phyloP scores from a whole-genome alignment of 1,139 yeast species.

The Chernovozyma sophiae-reginae region DNA sequence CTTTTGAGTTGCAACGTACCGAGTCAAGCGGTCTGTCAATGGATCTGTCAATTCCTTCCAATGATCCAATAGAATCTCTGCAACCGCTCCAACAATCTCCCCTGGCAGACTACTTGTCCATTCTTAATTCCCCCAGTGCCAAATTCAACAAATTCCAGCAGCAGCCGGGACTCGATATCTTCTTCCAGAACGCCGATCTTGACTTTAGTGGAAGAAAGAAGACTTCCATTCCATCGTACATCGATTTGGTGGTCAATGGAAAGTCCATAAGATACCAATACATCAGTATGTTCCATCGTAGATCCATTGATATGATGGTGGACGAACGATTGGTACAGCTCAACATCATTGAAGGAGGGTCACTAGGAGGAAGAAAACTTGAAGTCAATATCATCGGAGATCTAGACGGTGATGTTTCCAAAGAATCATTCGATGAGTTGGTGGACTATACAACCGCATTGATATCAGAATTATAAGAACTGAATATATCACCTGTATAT shows the following conservation, averaged over 20 bases:
- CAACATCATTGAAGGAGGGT: slow-evolving; percentile 53
- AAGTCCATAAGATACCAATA: slow-evolving; percentile 37
- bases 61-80: no score
- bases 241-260: slow-evolving; percentile 36
- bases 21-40: no score
- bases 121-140: slow-evolving; percentile 27
- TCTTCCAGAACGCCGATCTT: slow-evolving; percentile 34
- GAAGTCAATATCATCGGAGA: slow-evolving; percentile 48
- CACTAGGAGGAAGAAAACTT: slow-evolving; percentile 47
- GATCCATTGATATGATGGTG: slow-evolving; percentile 41
- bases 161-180: slow-evolving; percentile 48
- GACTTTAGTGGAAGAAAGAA: slow-evolving; percentile 36
- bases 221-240: slow-evolving; percentile 32
- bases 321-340: slow-evolving; percentile 37
- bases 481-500: slow-evolving; percentile 7
- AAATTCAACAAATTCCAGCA: slow-evolving; percentile 24
- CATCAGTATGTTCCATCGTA: slow-evolving; percentile 36
- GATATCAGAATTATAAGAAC: slow-evolving; percentile 1
- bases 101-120: slow-evolving; percentile 2
- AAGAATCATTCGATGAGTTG: slow-evolving; percentile 23
- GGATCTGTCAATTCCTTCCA: no score
- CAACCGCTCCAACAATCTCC: no score
- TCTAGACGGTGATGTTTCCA: slow-evolving; percentile 16
- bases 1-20: no score
- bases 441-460: slow-evolving; percentile 21